These are phyloP conservation scores for Volvox carteri DNA, from an alignment of 163 green algal genomes.

Conservation along the genomic window DNA sequence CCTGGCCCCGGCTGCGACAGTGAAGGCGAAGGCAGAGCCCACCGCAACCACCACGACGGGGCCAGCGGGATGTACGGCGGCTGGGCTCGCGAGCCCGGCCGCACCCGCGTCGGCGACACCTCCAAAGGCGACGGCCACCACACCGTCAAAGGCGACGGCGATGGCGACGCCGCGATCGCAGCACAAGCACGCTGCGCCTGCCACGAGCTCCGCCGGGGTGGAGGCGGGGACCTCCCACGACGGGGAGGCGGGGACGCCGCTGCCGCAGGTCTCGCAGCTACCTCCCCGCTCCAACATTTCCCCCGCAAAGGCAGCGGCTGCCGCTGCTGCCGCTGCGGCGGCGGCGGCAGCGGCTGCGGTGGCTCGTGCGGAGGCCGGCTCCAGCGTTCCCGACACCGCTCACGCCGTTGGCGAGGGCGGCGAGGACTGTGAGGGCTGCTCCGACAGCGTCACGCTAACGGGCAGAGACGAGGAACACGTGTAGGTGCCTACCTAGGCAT, in stretches of 20 bases:
- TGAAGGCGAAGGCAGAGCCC: neutral
- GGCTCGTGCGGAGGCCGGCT: neutral
- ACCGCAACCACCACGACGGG: neutral
- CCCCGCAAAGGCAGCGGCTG: too few relatives aligned
- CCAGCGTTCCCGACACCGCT: neutral
- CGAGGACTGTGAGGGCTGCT: neutral
- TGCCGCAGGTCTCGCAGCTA: neutral
- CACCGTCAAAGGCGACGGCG: neutral
- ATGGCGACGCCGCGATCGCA: neutral
- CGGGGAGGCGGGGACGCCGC: neutral
- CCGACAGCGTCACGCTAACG: neutral
- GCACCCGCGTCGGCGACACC: neutral
- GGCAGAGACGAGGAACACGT: conserved; percentile 6
- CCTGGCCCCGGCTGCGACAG: neutral
- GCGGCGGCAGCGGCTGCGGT: neutral
- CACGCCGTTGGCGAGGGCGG: neutral
- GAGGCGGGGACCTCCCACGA: too few relatives aligned
- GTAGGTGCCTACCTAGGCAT: too few relatives aligned
- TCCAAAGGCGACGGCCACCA: neutral
- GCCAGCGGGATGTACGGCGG: neutral
- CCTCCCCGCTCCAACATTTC: too few relatives aligned
- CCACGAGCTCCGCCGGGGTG: neutral
- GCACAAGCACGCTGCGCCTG: neutral
- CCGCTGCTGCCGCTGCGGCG: neutral
- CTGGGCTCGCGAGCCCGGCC: neutral